Percentiles rank a stretch among this genome's conserved stretches.
Conservation (phyloP, 805 yeast species). For the Ogataea paraovalis region DNA sequence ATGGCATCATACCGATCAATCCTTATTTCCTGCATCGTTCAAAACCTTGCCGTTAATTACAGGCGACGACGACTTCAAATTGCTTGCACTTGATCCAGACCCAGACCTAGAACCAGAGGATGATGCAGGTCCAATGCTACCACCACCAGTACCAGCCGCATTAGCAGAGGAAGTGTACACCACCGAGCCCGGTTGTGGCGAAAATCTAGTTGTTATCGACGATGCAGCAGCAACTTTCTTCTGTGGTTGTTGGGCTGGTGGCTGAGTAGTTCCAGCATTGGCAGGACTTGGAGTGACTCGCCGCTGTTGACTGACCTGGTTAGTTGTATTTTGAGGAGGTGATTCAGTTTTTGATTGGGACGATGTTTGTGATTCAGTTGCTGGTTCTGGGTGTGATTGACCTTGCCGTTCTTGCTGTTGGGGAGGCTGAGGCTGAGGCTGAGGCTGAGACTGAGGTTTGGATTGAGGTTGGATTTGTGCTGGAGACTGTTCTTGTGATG, state of each 20-base stretch:
- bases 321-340: not conserved
- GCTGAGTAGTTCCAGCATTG: too few relatives aligned
- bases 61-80: not conserved
- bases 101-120: not conserved
- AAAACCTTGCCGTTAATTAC: not conserved
- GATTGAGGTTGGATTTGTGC: not conserved
- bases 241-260: conserved; percentile 4
- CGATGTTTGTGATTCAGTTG: not conserved
- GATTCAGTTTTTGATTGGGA: not conserved
- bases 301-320: too few relatives aligned
- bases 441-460: not conserved
- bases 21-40: not conserved
- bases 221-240: conserved; percentile 19
- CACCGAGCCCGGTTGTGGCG: conserved; percentile 27
- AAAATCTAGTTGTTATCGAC: conserved; percentile 26
- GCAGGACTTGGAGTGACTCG: too few relatives aligned
- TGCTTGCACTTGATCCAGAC: not conserved
- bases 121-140: not conserved
- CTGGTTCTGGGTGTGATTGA: not conserved
- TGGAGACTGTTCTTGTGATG: not conserved
- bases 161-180: conserved; percentile 2
- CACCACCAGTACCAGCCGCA: not conserved
- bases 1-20: too few relatives aligned
- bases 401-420: not conserved
- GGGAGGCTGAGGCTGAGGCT: too few relatives aligned